phyloP scores from a whole-genome alignment of 805 yeast genomes.

The baker's yeast (Saccharomyces cerevisiae) region DNA sequence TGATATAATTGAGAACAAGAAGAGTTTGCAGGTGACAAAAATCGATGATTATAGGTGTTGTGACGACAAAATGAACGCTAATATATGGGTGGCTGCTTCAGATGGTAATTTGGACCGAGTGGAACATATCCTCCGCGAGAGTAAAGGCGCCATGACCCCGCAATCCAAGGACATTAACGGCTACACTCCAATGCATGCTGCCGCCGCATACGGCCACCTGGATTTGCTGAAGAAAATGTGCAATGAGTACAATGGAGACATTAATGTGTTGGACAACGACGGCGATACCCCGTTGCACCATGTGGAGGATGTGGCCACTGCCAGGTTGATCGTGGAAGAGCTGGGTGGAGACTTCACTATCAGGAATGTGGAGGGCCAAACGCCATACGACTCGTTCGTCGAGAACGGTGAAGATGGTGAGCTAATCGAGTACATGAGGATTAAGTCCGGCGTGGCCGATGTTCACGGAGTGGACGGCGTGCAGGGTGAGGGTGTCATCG shows the following conservation, averaged over 20 bases:
- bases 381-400: conserved; percentile 63
- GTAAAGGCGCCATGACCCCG: conserved; percentile 44
- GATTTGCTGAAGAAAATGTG: conserved; percentile 43
- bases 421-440: conserved; percentile 54
- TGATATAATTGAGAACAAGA: background rate
- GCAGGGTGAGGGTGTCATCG: conserved; percentile 20
- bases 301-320: conserved; percentile 62
- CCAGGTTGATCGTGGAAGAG: conserved; percentile 57
- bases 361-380: conserved; percentile 66
- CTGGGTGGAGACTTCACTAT: conserved; percentile 57
- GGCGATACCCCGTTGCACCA: conserved; percentile 96
- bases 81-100: conserved; percentile 93
- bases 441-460: conserved; percentile 25
- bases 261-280: conserved; percentile 74
- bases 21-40: background rate
- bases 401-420: conserved; percentile 86
- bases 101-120: conserved; percentile 65
- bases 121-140: conserved; percentile 39
- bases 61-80: conserved; percentile 28
- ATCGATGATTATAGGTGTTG: background rate
- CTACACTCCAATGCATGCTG: conserved; percentile 95
- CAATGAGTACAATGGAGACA: conserved; percentile 57
- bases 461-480: conserved; percentile 8
- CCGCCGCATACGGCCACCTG: conserved; percentile 82
- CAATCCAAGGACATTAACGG: conserved; percentile 86